Evolutionary conservation across 2,329 filamentous ascomycete species (phyloP), one percentile per base, ranked within the genome.

Genomic region (Pseudonectria foliicola): DNA sequence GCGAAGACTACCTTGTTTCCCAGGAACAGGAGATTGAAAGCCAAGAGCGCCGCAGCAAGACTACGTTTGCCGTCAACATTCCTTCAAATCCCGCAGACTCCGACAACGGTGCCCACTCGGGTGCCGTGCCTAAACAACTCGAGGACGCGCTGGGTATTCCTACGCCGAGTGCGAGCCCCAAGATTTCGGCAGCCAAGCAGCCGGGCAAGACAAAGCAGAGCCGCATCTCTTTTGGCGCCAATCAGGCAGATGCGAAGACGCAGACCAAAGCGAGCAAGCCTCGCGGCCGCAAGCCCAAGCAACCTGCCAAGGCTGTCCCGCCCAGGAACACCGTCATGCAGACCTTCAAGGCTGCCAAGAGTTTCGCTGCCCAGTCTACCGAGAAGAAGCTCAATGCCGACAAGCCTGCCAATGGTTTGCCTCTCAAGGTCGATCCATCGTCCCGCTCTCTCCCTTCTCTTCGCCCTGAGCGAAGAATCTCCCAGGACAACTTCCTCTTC

Each of bases 91-190:
- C 45, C 16, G n/a, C 39, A 13, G 33, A 39, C 8, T 37, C 44
- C 21, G 38, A 49, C 32, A 25, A 36, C 37, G 49, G 53, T 24
- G 36, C 45, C 13, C 35, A 47, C 6, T 35, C 42, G 13, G 56
- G 60, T 14, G 51, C 54, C 41, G 64, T 61, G 40, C 49, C 55
- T n/a, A 62, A 62, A 46, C 57, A 60, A 16, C 56, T 64, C 21
- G 59, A 67, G 31, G 62, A 66, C 16, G 52, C 61, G 13, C 62
- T 69, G 43, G 66, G 68, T 31, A 77, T 81, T 25, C 71, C 68
- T 3, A 81, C 76, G 2, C 76, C 76, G 6, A 66, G 60, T 31
- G 66, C 75, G 13, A 80, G 73, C 49, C 76, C 76, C 27, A 70
- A 63, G 46, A 59, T 67, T 15, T 60, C 60, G 12, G 63, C 65